Percentiles rank a stretch among this genome's conserved stretches.
phyloP scores from a whole-genome alignment of 495 filamentous ascomycete species.

The Penicillium pancosmium region DNA sequence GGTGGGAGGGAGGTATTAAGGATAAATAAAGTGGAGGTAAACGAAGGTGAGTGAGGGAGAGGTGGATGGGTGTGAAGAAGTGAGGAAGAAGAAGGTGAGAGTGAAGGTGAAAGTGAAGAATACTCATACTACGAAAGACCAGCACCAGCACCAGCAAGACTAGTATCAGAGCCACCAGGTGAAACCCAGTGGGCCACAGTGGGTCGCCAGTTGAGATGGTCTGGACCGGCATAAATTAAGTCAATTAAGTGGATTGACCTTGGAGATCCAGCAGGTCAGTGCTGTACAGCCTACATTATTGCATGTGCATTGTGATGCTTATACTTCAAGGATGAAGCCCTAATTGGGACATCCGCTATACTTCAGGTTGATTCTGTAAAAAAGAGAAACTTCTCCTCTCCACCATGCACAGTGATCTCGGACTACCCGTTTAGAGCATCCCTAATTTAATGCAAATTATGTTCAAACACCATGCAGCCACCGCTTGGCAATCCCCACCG shows the following conservation, averaged over 20 bases:
- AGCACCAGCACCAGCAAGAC: background rate
- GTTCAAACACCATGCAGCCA: conserved; percentile 2
- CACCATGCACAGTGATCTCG: background rate
- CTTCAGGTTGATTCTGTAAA: too few species aligned
- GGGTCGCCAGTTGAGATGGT: conserved; percentile 18
- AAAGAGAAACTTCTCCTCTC: too few species aligned
- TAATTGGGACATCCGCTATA: too few species aligned
- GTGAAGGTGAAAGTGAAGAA: too few species aligned
- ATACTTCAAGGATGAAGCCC: too few species aligned
- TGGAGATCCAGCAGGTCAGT: too few species aligned
- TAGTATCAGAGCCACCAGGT: conserved; percentile 3
- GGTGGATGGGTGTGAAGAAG: background rate
- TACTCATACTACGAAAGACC: too few species aligned
- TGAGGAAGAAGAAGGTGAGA: background rate
- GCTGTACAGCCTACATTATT: too few species aligned
- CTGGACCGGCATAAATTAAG: conserved; percentile 10
- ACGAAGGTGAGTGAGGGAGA: background rate
- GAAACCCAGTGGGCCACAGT: conserved; percentile 23
- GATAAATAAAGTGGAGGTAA: background rate
- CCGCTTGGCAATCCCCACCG: conserved; percentile 16
- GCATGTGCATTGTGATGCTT: too few species aligned
- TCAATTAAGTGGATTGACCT: background rate
- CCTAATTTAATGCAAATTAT: conserved; percentile 6
- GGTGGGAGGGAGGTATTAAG: background rate
- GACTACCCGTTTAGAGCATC: background rate